Evolutionary conservation across 176 grass and related monocot genomes (phyloP).

Genomic region (Hordeum vulgare): MorexV3_pseudomolecules_assembly NC_058522.1:362222617-362223116

Average conservation of each 20-base stretch:
- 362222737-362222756: constrained; percentile 81
- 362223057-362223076: constrained; percentile 6
- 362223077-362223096: neutral
- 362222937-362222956: constrained; percentile 84
- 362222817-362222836: constrained; percentile 54
- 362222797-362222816: constrained; percentile 77
- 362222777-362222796: constrained; percentile 69
- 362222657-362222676: neutral
- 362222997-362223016: constrained; percentile 37
- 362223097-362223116: constrained; percentile 48
- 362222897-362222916: constrained; percentile 68
- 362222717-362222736: constrained; percentile 78
- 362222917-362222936: constrained; percentile 85
- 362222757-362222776: constrained; percentile 90
- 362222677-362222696: constrained; percentile 53
- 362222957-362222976: constrained; percentile 83
- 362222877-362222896: constrained; percentile 16
- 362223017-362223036: constrained; percentile 76
- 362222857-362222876: neutral
- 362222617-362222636: neutral
- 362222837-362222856: neutral
- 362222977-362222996: constrained; percentile 56
- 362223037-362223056: constrained; percentile 26
- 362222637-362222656: neutral
- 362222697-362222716: constrained; percentile 82